Evolutionary conservation across 192 early-diverging fungal genomes (phyloP), one percentile per base, ranked within the genome.

Genomic region (Coemansia aciculifera): DNA sequence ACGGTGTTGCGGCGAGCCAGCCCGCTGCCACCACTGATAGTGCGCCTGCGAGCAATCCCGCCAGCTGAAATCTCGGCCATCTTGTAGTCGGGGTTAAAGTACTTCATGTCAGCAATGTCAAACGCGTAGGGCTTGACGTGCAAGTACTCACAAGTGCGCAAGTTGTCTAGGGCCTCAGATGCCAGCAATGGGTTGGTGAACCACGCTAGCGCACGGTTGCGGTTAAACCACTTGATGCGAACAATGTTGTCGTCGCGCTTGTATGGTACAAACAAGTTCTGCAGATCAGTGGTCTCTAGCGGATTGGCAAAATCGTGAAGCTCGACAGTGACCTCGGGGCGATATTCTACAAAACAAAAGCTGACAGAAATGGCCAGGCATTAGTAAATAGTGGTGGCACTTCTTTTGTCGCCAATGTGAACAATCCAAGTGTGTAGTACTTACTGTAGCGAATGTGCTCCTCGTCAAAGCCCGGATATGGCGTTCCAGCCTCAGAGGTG

Each of bases 161-260:
- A 62, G 29, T 70, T 77, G 15, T 84, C 68, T 7, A 84, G 73
- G 13, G 81, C 81, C 69, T 78, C 73, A 19, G 73, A 57, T 15
- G 74, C 81, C 32, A 73, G 44, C 62, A 70, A 48, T 11, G 81
- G 64, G 69, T 71, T 73, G 60, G 81, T 78, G 64, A 84, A 84
- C 81, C 81, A 84, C 19, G 81, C 81, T 39, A 84, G 42, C 5
- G 81, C 81, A 34, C 77, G 73, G 77, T 79, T 84, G 57, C 77
- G 73, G 74, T 84, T 84, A 66, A 84, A 84, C 81, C 81, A 84
- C 67, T 79, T 78, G 69, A 84, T 84, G 56, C 81, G 63, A n/a
- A 78, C 77, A 42, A 84, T 84, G 77, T 79, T 84, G 73, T 84
- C 77, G 40, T 69, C 74, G 68, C 68, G 69, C 73, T 78, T 83